A percentile compares a stretch with the other conserved stretches of the same genome.
Conservation (phyloP, 2,329 filamentous ascomycete species). For the Fusarium sp. region DNA sequence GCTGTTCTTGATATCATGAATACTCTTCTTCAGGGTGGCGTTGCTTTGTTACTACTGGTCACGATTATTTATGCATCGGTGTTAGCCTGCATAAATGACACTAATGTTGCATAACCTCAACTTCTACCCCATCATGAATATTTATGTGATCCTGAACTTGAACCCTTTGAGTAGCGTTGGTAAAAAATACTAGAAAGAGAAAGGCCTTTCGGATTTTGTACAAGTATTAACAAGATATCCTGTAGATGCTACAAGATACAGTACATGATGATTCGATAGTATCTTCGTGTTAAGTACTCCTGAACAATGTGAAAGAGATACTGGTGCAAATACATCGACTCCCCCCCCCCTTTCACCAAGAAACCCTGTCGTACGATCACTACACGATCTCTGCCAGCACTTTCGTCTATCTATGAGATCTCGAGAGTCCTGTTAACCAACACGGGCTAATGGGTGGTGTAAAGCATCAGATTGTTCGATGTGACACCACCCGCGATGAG, state of each 20-base stretch:
- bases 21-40: rapidly evolving
- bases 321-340: rapidly evolving
- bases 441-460: not conserved
- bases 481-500: not conserved
- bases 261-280: rapidly evolving
- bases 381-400: not conserved
- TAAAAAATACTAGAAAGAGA: not conserved
- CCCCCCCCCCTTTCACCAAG: not conserved
- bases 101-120: rapidly evolving
- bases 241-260: not conserved
- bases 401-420: not conserved
- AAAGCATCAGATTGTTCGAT: no score
- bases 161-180: not conserved
- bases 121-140: not conserved
- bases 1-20: rapidly evolving
- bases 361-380: not conserved
- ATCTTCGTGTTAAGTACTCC: not conserved
- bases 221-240: rapidly evolving
- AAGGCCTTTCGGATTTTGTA: rapidly evolving
- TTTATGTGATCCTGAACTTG: not conserved
- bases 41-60: not conserved
- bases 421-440: no score
- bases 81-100: not conserved
- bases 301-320: rapidly evolving
- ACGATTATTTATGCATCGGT: not conserved